A percentile compares a stretch with the other conserved stretches of the same genome.
phyloP scores from a whole-genome alignment of 2,329 filamentous ascomycete species.

The Xylaria sp. region DNA sequence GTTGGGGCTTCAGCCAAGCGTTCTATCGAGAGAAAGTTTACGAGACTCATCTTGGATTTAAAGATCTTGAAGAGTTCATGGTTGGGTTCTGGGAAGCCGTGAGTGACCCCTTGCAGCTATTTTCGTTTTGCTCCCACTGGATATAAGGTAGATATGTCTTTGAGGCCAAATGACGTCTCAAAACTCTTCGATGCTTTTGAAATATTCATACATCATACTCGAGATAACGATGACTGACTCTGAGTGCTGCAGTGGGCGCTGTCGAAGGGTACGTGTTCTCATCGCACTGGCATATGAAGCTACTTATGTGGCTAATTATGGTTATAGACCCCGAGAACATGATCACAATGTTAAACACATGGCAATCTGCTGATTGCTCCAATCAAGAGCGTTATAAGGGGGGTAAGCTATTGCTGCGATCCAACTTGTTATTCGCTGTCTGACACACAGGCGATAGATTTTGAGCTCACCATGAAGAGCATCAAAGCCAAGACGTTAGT shows the following conservation, averaged over 20 bases:
- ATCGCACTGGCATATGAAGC: neutral
- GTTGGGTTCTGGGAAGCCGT: slow-evolving; percentile 75
- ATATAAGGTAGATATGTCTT: neutral
- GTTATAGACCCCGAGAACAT: slow-evolving; percentile 75
- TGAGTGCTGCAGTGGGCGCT: slow-evolving; percentile 65
- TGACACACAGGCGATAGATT: slow-evolving; percentile 53
- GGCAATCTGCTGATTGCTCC: slow-evolving; percentile 79
- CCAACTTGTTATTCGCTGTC: neutral
- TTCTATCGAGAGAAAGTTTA: slow-evolving; percentile 81
- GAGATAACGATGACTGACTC: neutral
- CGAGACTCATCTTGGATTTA: slow-evolving; percentile 71
- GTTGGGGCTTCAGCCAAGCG: slow-evolving; percentile 82
- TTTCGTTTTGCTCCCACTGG: neutral
- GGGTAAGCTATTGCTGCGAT: slow-evolving; percentile 19
- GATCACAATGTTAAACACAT: slow-evolving; percentile 79
- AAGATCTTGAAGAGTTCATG: slow-evolving; percentile 78
- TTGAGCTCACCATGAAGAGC: slow-evolving; percentile 71
- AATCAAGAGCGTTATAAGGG: slow-evolving; percentile 75
- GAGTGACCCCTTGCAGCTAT: neutral
- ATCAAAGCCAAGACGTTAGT: slow-evolving; percentile 81
- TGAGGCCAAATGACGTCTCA: neutral
- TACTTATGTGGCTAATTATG: slow-evolving; percentile 9
- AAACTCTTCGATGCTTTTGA: neutral
- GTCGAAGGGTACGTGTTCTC: slow-evolving; percentile 63
- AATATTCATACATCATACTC: neutral